A percentile compares a stretch with the other conserved stretches of the same genome.
These are phyloP conservation scores for Agrocybe chaxingu DNA, from an alignment of 768 basidiomycete genomes.

Conservation along the genomic window DNA sequence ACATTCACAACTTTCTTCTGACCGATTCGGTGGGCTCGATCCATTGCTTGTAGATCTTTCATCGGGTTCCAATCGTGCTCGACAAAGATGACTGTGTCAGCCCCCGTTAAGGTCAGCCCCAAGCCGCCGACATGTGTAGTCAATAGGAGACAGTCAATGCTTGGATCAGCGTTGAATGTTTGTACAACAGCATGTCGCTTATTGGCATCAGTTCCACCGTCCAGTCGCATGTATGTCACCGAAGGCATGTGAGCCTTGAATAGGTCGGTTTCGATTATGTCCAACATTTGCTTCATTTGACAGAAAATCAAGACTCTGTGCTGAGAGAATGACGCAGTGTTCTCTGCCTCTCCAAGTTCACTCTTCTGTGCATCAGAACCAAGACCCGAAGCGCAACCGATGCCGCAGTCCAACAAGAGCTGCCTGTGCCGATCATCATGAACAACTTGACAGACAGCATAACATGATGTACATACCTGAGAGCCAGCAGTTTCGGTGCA, in stretches of 20 bases:
- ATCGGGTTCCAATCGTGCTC: slow-evolving; percentile 99
- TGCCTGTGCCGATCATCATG: slow-evolving; percentile 51
- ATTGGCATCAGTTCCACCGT: slow-evolving; percentile 86
- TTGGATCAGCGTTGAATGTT: slow-evolving; percentile 96
- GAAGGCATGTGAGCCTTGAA: slow-evolving; percentile 93
- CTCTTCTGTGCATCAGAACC: slow-evolving; percentile 59
- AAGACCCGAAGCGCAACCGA: slow-evolving; percentile 53
- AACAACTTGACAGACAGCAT: slow-evolving; percentile 1
- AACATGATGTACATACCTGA: slow-evolving; percentile 56
- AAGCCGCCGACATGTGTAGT: slow-evolving; percentile 97
- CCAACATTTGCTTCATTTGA: slow-evolving; percentile 98
- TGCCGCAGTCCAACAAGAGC: slow-evolving; percentile 91
- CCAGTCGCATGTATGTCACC: slow-evolving; percentile 97
- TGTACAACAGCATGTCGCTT: slow-evolving; percentile 97
- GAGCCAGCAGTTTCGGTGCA: slow-evolving; percentile 90
- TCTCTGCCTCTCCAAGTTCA: slow-evolving; percentile 61
- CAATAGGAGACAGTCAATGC: slow-evolving; percentile 92
- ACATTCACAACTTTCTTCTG: slow-evolving; percentile 99
- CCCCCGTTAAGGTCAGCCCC: slow-evolving; percentile 93
- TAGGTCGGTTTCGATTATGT: slow-evolving; percentile 92
- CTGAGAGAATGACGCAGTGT: slow-evolving; percentile 71
- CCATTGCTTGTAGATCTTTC: slow-evolving; percentile 99
- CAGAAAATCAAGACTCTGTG: slow-evolving; percentile 99
- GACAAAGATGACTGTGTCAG: slow-evolving; percentile 98
- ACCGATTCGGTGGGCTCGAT: slow-evolving; percentile 95